Evolutionary conservation across 208 protist genomes (phyloP), one percentile per base, ranked within the genome.

Genomic region (Crithidia thermophila): DNA sequence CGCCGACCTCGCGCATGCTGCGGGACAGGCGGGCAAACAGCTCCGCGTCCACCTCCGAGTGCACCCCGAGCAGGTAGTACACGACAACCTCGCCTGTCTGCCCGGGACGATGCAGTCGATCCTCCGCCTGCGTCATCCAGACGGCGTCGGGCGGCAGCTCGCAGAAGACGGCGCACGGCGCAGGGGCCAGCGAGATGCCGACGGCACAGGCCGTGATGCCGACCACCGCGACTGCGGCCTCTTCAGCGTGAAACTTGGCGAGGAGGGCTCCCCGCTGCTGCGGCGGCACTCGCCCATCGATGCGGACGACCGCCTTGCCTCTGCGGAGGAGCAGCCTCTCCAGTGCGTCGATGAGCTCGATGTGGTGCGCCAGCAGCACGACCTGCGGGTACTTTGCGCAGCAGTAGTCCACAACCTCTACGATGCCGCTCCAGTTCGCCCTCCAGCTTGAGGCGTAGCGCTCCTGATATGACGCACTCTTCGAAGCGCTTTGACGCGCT

Each of bases 41-140:
- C 28, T 77, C 61, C 0, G 72, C 67, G 56, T 95, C 90, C 59
- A 93, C 90, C 28, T 78, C 55, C 0, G 81, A 88, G 49, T 81
- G 75, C 14, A 83, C 52, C 6, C 85, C 86, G 7, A 95, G 55
- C 28, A 95, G 55, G 52, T 93, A 95, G 63, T 83, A 87, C 3
- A 93, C 49, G 16, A 49, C 61, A 13, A 93, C 85, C 52, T 77
- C 52, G 16, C 63, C 61, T 27, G 40, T 52, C 53, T 95, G 90
- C 10, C 87, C 86, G 4, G 75, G 79, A 36, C 88, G 87, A 69
- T 94, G 90, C 33, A 95, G 81, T 6, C 90, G 74, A 70, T 95
- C 90, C 61, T 95, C 90, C 21, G 90, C 90, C 49, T 95, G 90
- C 23, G 69, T 60, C 79, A 95, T 83, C 90, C 87, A 93, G 50